Evolutionary conservation across 1,139 yeast genomes (phyloP).

Genomic region (Pichia sp.): DNA sequence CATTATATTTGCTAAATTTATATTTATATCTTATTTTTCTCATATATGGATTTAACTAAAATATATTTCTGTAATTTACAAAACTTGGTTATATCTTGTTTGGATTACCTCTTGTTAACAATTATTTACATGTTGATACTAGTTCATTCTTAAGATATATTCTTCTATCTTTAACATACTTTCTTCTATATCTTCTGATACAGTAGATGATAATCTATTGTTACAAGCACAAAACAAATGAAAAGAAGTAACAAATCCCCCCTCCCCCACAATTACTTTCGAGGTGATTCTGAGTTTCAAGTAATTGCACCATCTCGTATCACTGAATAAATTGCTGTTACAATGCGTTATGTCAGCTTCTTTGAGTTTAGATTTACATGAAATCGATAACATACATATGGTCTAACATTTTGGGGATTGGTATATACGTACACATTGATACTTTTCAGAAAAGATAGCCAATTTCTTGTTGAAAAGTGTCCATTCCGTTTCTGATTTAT

Average conservation of each 20-base stretch:
- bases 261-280: too few species aligned
- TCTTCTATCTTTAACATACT: neutral
- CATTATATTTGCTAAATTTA: neutral
- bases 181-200: neutral
- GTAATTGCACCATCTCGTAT: too few species aligned
- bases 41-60: slow-evolving; percentile 18
- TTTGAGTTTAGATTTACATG: too few species aligned
- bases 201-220: slow-evolving; percentile 1
- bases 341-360: too few species aligned
- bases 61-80: slow-evolving; percentile 1
- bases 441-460: neutral
- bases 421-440: slow-evolving; percentile 28
- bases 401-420: neutral
- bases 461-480: neutral
- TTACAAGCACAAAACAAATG: neutral
- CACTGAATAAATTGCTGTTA: too few species aligned
- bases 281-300: too few species aligned
- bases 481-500: neutral
- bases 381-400: neutral
- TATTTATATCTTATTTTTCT: slow-evolving; percentile 8
- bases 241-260: too few species aligned
- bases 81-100: slow-evolving; percentile 23
- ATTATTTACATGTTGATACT: neutral
- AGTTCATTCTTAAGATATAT: slow-evolving; percentile 1
- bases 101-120: slow-evolving; percentile 8